Conservation (phyloP, 768 basidiomycete genomes). For the Aureoboletus auriporus region DNA sequence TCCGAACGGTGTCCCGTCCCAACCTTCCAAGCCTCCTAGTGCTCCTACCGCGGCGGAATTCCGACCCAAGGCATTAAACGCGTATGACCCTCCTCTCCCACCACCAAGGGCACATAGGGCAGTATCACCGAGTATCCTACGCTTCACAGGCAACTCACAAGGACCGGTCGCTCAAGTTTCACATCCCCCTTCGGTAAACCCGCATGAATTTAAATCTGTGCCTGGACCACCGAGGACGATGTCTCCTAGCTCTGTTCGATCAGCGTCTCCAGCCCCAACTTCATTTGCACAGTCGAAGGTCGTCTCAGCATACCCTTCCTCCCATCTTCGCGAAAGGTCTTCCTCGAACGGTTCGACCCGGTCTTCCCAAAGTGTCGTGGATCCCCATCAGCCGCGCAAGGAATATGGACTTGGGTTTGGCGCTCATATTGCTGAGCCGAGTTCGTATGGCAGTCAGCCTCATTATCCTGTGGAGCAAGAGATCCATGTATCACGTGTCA, state of each 20-base stretch:
- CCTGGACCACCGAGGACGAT: conserved; percentile 26
- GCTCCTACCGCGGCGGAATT: conserved; percentile 43
- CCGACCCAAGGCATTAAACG: conserved; percentile 63
- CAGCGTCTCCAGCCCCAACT: conserved; percentile 26
- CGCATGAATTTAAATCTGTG: conserved; percentile 18
- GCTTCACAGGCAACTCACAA: conserved; percentile 17
- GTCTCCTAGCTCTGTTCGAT: conserved; percentile 26
- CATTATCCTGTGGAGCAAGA: conserved; percentile 23
- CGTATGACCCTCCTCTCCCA: conserved; percentile 75
- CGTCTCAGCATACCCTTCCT: conserved; percentile 10
- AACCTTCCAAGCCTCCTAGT: conserved; percentile 31
- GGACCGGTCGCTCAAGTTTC: conserved; percentile 7
- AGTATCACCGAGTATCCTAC: conserved; percentile 23
- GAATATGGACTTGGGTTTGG: conserved; percentile 25
- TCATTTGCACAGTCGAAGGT: conserved; percentile 35
- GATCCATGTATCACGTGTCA: conserved; percentile 28
- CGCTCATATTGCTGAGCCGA: conserved; percentile 16
- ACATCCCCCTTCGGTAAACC: conserved; percentile 9
- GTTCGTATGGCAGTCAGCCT: conserved; percentile 11
- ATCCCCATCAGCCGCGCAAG: conserved; percentile 20
- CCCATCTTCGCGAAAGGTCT: conserved; percentile 36
- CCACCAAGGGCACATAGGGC: conserved; percentile 36
- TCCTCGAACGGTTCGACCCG: conserved; percentile 43
- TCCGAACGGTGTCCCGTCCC: conserved; percentile 22
- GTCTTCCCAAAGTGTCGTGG: conserved; percentile 26